Base-by-base conservation (phyloP, 495 filamentous ascomycete genomes). In the Aspergillus affinis region DNA sequence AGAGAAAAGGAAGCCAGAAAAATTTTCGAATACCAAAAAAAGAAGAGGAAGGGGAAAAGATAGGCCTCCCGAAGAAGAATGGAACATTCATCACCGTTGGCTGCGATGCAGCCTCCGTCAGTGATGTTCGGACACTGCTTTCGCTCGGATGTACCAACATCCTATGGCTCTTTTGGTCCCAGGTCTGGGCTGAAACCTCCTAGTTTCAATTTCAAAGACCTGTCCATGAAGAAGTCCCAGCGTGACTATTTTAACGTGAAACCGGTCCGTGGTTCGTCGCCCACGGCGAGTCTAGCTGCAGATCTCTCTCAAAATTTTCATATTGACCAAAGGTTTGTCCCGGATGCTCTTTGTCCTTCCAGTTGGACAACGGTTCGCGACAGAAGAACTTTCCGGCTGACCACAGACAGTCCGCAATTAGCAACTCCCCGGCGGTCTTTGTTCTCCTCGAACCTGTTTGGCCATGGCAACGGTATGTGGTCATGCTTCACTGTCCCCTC, bases 301-400 rank as follows among this genome's bases (percentile, higher is more conserved):
- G 94, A 98, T 73, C 81, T 97, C 65, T 97, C 92, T 48, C 92
- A 96, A 71, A 98, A 97, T 79, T 96, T 98, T 67, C 92, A 92
- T 64, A 87, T 96, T 67, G 92, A 96, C 69, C 87, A 88, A 63
- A 95, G 91, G 93, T 96, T 72, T 73, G 79, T 61, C 51, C 4
- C 23, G 9, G 29, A 20, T 56, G 7, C 32, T 27, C 44, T 56
- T 58, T 23, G 45, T 59, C 48, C 54, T 41, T 36, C 55, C 36
- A 18, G 32, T 19, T 18, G 23, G 57, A 48, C n/a, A 8, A n/a
- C 3, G n/a, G 51, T 5, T 36, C 20, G 20, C 36, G 13, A 10
- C 32, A 46, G 57, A 56, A 65, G 49, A 58, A 45, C 60, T 44
- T 20, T 9, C 57, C 30, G 58, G 59, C 66, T 75, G 51, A 75